phyloP scores from a whole-genome alignment of 257 asterid genomes.

The Scutellaria minor region DNA sequence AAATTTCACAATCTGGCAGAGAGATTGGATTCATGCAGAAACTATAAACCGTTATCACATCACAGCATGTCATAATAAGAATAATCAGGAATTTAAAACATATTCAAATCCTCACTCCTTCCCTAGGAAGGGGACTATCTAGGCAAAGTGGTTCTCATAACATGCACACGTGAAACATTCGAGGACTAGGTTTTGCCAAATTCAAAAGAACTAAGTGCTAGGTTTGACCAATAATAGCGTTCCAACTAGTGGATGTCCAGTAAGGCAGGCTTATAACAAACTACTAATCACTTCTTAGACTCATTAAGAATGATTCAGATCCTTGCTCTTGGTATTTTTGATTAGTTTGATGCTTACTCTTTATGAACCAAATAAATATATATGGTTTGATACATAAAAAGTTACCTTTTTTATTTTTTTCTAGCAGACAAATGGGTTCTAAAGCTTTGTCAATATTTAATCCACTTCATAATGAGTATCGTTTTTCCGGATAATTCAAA shows the following conservation, averaged over 20 bases:
- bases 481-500: too few relatives aligned
- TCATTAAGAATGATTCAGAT: too few relatives aligned
- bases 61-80: conserved; percentile 4
- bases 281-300: too few relatives aligned
- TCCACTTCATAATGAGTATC: too few relatives aligned
- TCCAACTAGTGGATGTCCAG: not conserved
- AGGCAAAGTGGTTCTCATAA: not conserved
- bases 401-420: too few relatives aligned
- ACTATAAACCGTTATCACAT: conserved; percentile 9
- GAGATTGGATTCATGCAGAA: not conserved
- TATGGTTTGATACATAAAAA: too few relatives aligned
- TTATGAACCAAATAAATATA: too few relatives aligned
- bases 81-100: not conserved
- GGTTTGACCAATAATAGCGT: not conserved
- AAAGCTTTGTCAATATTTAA: too few relatives aligned
- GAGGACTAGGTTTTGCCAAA: not conserved
- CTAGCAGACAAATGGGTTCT: too few relatives aligned
- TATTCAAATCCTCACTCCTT: not conserved
- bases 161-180: not conserved
- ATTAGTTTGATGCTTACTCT: too few relatives aligned
- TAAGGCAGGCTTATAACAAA: conserved; percentile 12
- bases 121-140: not conserved
- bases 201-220: conserved; percentile 10
- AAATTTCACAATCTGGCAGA: conserved; percentile 1
- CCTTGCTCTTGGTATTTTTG: too few relatives aligned